A percentile compares a stretch with the other conserved stretches of the same genome.
These are phyloP conservation scores for Syncephalastrum sp. DNA, from an alignment of 371 early-diverging fungal genomes.

Conservation along the genomic window DNA sequence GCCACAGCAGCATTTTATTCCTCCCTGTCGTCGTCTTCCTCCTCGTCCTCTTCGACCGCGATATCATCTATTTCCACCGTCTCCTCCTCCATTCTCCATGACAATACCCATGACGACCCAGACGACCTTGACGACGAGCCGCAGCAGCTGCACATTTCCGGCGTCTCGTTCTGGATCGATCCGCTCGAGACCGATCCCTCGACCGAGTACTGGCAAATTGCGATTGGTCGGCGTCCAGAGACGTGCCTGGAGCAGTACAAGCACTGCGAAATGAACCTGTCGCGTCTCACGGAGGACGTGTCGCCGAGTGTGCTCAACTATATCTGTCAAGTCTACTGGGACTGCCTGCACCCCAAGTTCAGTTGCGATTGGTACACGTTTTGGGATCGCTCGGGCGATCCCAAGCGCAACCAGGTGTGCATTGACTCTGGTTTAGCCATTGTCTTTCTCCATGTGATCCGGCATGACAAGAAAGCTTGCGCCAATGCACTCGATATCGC, in stretches of 20 bases:
- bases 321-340: slow-evolving; percentile 45
- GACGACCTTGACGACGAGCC: too few relatives aligned
- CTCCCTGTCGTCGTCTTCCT: background rate
- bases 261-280: slow-evolving; percentile 26
- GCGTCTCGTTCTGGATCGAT: slow-evolving; percentile 13
- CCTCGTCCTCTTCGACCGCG: background rate
- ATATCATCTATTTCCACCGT: too few relatives aligned
- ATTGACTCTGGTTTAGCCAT: slow-evolving; percentile 45
- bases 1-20: background rate
- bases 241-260: slow-evolving; percentile 32
- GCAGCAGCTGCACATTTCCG: too few relatives aligned
- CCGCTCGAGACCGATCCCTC: slow-evolving; percentile 29
- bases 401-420: slow-evolving; percentile 42
- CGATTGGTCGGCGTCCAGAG: slow-evolving; percentile 32
- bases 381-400: slow-evolving; percentile 44
- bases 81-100: background rate
- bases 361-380: slow-evolving; percentile 40
- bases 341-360: slow-evolving; percentile 48
- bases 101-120: background rate
- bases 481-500: slow-evolving; percentile 34
- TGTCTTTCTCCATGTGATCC: slow-evolving; percentile 40
- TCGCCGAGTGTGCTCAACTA: slow-evolving; percentile 34
- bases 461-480: slow-evolving; percentile 35
- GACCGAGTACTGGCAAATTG: slow-evolving; percentile 41
- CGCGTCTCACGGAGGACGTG: slow-evolving; percentile 33